Conservation (phyloP, 208 protist genomes). For the Trypanosoma congolense region DNA sequence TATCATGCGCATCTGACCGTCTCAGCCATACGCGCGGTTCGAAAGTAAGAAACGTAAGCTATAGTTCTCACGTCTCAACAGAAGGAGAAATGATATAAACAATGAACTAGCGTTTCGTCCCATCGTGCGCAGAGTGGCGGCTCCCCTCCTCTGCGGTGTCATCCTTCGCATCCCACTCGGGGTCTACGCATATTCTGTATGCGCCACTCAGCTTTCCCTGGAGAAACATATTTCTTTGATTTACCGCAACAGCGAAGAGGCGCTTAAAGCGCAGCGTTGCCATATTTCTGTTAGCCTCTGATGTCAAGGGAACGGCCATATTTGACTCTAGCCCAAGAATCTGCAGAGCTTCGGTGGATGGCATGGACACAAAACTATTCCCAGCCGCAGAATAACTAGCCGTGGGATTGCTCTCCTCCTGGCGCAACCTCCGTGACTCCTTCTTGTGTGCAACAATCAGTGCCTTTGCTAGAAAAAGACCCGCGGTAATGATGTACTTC, state of each 20-base stretch:
- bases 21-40: too few relatives aligned
- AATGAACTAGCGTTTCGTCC: too few relatives aligned
- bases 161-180: constrained; percentile 47
- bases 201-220: constrained; percentile 77
- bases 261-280: constrained; percentile 58
- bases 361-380: constrained; percentile 26
- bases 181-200: constrained; percentile 71
- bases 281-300: constrained; percentile 28
- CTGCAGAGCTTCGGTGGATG: constrained; percentile 54
- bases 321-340: constrained; percentile 58
- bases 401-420: constrained; percentile 19
- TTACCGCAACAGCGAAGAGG: constrained; percentile 52
- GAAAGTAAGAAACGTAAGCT: too few relatives aligned
- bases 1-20: too few relatives aligned
- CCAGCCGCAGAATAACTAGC: not conserved
- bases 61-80: too few relatives aligned
- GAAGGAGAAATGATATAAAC: too few relatives aligned
- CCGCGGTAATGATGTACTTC: constrained; percentile 29
- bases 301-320: constrained; percentile 21
- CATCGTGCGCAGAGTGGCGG: too few relatives aligned
- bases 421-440: constrained; percentile 32
- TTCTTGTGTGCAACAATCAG: constrained; percentile 53
- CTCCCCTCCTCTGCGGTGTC: not conserved
- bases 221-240: constrained; percentile 60
- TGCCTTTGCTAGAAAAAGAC: constrained; percentile 36